A percentile compares a stretch with the other conserved stretches of the same genome.
phyloP scores from a whole-genome alignment of 495 filamentous ascomycete species.

The Oleoguttula mirabilis region DNA sequence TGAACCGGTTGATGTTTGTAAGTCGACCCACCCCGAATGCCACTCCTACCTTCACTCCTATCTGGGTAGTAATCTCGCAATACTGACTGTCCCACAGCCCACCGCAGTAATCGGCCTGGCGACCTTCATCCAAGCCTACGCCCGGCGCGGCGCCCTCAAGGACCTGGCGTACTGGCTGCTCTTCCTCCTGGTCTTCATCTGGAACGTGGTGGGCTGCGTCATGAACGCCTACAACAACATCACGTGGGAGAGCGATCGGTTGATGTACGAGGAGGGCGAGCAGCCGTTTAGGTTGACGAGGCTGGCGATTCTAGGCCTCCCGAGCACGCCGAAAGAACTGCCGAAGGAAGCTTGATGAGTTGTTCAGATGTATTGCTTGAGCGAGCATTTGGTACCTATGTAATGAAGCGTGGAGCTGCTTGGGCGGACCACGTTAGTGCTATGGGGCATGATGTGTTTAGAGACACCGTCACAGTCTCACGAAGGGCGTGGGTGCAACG shows the following conservation, averaged over 20 bases:
- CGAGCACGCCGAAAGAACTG: too few relatives aligned
- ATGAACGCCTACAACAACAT: conserved; percentile 25
- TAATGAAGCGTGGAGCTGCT: too few relatives aligned
- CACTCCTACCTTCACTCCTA: background rate
- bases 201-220: conserved; percentile 16
- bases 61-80: too few relatives aligned
- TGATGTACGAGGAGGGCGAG: conserved; percentile 14
- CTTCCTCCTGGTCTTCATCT: conserved; percentile 20
- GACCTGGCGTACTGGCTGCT: conserved; percentile 18
- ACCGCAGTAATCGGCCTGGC: conserved; percentile 12
- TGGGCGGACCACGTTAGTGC: too few relatives aligned
- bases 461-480: too few relatives aligned
- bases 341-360: too few relatives aligned
- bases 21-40: too few relatives aligned
- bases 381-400: too few relatives aligned
- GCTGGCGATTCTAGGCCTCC: conserved; percentile 13
- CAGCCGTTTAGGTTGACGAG: conserved; percentile 9
- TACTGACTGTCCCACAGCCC: conserved; percentile 6
- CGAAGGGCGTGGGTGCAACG: too few relatives aligned
- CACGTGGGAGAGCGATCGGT: conserved; percentile 18
- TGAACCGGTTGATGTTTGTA: conserved; percentile 19
- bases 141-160: background rate
- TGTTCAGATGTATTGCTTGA: too few relatives aligned
- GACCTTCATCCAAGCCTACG: conserved; percentile 18
- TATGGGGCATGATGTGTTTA: too few relatives aligned